Conservation (phyloP, 495 filamentous ascomycete genomes). For the Daldinia vernicosa region DNA sequence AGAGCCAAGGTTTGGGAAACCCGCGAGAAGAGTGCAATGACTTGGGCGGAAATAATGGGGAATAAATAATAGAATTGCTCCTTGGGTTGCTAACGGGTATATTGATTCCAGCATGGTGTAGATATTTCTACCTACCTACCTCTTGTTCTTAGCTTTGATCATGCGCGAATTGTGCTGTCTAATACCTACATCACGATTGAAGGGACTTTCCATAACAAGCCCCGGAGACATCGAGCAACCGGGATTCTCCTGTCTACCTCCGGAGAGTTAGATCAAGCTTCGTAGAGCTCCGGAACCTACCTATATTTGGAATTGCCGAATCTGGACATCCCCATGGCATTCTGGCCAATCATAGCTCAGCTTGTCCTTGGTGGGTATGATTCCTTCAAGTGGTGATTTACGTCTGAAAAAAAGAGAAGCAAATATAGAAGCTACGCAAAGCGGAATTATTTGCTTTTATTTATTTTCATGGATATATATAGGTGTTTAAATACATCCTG, state of each 20-base stretch:
- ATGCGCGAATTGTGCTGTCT: too few relatives aligned
- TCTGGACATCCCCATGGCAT: constrained; percentile 18
- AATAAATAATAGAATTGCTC: too few relatives aligned
- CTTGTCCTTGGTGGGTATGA: constrained; percentile 9
- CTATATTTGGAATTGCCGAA: constrained; percentile 29
- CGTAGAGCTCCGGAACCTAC: not conserved
- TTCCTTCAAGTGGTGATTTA: not conserved
- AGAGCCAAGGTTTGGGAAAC: not conserved
- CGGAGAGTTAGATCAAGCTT: not conserved
- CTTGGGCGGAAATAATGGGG: not conserved
- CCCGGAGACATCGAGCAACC: not conserved
- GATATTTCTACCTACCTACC: too few relatives aligned
- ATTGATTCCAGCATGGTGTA: too few relatives aligned
- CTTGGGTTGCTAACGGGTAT: too few relatives aligned
- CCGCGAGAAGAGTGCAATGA: not conserved
- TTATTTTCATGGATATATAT: not conserved
- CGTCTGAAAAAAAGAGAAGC: not conserved
- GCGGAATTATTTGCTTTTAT: not conserved
- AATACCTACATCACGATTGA: too few relatives aligned
- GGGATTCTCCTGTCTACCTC: not conserved
- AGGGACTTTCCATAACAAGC: not conserved
- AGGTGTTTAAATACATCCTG: not conserved
- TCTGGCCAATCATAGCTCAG: constrained; percentile 27
- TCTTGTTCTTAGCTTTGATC: too few relatives aligned
- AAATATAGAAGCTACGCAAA: not conserved